phyloP scores from a whole-genome alignment of 768 basidiomycete species.

The Crassisporium funariophilum region DNA sequence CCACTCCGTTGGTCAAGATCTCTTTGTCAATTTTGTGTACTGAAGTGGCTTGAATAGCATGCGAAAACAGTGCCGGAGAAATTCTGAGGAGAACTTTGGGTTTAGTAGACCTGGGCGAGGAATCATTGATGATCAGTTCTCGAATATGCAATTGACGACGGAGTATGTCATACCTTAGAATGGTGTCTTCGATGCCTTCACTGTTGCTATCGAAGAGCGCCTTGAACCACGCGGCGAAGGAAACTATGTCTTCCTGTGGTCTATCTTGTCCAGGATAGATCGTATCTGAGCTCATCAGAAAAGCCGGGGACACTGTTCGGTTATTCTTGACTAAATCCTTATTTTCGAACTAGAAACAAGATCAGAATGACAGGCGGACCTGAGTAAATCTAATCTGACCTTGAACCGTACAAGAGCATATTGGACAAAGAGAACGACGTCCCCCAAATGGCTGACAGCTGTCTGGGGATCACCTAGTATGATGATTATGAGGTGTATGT shows the following conservation, averaged over 20 bases:
- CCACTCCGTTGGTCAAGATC: conserved; percentile 69
- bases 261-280: conserved; percentile 43
- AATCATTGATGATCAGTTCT: not conserved
- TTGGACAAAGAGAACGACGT: conserved; percentile 78
- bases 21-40: conserved; percentile 67
- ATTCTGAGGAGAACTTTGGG: conserved; percentile 69
- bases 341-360: conserved; percentile 46
- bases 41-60: conserved; percentile 53
- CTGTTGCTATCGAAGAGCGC: conserved; percentile 75
- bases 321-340: conserved; percentile 48
- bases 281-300: conserved; percentile 50
- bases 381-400: conserved; percentile 37
- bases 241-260: conserved; percentile 41
- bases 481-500: conserved; percentile 1
- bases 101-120: conserved; percentile 57
- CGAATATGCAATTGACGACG: not conserved
- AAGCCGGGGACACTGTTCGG: conserved; percentile 49
- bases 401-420: conserved; percentile 65
- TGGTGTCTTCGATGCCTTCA: conserved; percentile 84
- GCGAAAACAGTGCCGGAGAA: conserved; percentile 64
- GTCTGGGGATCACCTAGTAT: conserved; percentile 78
- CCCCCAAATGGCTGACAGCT: conserved; percentile 75
- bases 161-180: conserved; percentile 49
- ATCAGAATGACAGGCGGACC: conserved; percentile 1
- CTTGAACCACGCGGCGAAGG: conserved; percentile 68